phyloP scores from a whole-genome alignment of 768 basidiomycete genomes.

The Tremella mesenterica region DNA sequence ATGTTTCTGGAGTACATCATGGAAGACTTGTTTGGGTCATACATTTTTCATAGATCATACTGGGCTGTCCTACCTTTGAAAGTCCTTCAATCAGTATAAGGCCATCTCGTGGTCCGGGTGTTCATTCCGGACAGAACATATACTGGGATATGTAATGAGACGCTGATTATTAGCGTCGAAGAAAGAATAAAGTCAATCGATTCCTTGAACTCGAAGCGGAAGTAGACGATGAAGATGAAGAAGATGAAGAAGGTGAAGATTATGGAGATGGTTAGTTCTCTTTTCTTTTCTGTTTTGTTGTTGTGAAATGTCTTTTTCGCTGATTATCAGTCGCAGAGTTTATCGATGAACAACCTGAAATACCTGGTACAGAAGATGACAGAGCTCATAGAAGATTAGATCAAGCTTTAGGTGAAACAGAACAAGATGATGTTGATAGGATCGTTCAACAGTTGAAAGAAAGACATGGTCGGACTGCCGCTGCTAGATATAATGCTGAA shows the following conservation, averaged over 20 bases:
- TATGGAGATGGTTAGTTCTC: slow-evolving; percentile 41
- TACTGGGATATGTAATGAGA: not conserved
- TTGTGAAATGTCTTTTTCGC: not conserved
- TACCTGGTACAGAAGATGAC: slow-evolving; percentile 26
- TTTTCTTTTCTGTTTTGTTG: not conserved
- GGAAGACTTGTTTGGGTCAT: no score
- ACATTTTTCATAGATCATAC: no score
- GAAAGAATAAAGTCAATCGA: slow-evolving; percentile 54
- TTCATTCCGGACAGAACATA: no score
- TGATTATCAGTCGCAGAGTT: slow-evolving; percentile 41
- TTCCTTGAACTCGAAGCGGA: slow-evolving; percentile 96
- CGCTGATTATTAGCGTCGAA: slow-evolving; percentile 30
- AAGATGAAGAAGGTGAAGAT: slow-evolving; percentile 56
- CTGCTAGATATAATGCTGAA: slow-evolving; percentile 68
- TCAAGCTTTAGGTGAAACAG: slow-evolving; percentile 52
- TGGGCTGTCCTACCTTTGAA: no score
- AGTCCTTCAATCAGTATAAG: no score
- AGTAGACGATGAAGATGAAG: slow-evolving; percentile 94
- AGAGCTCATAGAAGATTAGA: slow-evolving; percentile 51
- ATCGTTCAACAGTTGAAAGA: slow-evolving; percentile 74
- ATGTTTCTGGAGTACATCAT: no score
- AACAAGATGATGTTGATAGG: slow-evolving; percentile 69
- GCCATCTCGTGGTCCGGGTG: no score
- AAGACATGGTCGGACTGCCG: slow-evolving; percentile 56
- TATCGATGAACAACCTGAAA: slow-evolving; percentile 44